Evolutionary conservation across 768 basidiomycete genomes (phyloP).

Genomic region (Chiua virens): DNA sequence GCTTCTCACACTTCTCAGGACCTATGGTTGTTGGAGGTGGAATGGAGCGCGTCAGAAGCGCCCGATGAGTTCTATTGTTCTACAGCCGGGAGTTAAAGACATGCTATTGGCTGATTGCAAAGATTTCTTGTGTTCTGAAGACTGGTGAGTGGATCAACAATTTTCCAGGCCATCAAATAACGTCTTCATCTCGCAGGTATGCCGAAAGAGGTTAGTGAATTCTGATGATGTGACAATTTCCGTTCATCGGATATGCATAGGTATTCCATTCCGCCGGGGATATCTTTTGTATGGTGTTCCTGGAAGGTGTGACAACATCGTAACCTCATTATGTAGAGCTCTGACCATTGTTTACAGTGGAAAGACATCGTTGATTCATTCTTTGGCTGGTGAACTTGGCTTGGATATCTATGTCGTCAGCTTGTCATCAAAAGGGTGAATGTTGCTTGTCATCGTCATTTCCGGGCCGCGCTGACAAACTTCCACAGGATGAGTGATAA

Average conservation of each 20-base stretch:
- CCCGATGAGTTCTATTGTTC: conserved; percentile 89
- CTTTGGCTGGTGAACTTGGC: conserved; percentile 78
- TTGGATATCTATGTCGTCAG: conserved; percentile 92
- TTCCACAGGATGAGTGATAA: conserved; percentile 82
- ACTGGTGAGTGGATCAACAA: conserved; percentile 59
- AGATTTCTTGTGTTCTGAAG: conserved; percentile 81
- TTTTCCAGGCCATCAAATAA: conserved; percentile 19
- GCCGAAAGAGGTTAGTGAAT: conserved; percentile 73
- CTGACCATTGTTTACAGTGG: conserved; percentile 48
- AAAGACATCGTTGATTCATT: conserved; percentile 85
- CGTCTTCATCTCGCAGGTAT: conserved; percentile 56
- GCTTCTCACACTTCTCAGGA: conserved; percentile 41
- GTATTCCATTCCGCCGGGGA: conserved; percentile 86
- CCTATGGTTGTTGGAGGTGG: conserved; percentile 82
- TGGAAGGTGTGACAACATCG: conserved; percentile 55
- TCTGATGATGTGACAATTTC: conserved; percentile 16
- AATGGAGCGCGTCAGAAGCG: conserved; percentile 87
- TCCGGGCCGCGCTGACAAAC: conserved; percentile 7
- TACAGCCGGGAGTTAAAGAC: conserved; percentile 87
- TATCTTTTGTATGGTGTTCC: conserved; percentile 85
- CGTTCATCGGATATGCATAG: conserved; percentile 37
- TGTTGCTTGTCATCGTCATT: conserved; percentile 5
- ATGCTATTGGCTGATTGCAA: conserved; percentile 88
- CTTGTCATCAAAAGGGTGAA: conserved; percentile 82
- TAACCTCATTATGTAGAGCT: conserved; percentile 1